A percentile compares a stretch with the other conserved stretches of the same genome.
phyloP scores from a whole-genome alignment of 2,329 filamentous ascomycete genomes.

The Cladobotryum mycophilum region DNA sequence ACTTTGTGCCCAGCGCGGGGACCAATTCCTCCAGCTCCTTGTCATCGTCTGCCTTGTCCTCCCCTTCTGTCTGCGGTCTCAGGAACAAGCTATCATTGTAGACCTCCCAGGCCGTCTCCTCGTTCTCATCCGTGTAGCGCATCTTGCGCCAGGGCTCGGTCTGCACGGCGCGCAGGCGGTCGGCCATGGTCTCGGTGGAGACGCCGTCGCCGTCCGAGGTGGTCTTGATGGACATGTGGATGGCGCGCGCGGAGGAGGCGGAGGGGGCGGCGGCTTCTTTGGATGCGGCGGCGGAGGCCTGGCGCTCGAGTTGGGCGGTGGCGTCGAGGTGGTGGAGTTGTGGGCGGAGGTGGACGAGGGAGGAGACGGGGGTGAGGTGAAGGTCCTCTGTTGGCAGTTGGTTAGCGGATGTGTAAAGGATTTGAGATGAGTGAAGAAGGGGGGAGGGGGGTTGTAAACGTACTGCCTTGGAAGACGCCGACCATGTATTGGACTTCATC shows the following conservation, averaged over 20 bases:
- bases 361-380: conserved; percentile 76
- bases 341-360: conserved; percentile 81
- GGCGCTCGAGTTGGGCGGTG: conserved; percentile 60
- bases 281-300: conserved; percentile 33
- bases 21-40: conserved; percentile 31
- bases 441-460: conserved; percentile 24
- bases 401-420: not conserved
- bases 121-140: conserved; percentile 76
- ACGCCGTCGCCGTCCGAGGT: conserved; percentile 60
- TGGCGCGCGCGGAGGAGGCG: conserved; percentile 58
- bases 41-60: conserved; percentile 13
- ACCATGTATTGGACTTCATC: conserved; percentile 82
- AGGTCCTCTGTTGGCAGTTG: conserved; percentile 58
- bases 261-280: conserved; percentile 27
- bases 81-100: conserved; percentile 65
- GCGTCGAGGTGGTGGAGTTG: conserved; percentile 93
- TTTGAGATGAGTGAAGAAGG: not conserved
- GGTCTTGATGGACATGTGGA: conserved; percentile 82
- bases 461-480: conserved; percentile 80
- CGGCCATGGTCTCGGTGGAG: conserved; percentile 64
- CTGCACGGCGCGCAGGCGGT: conserved; percentile 71
- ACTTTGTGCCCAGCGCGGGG: conserved; percentile 33
- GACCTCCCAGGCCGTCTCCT: conserved; percentile 65
- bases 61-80: conserved; percentile 14
- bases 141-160: conserved; percentile 76